Conservation (phyloP, 129 eudicot genomes). For the Chrysanthemum lavandulifolium region DNA sequence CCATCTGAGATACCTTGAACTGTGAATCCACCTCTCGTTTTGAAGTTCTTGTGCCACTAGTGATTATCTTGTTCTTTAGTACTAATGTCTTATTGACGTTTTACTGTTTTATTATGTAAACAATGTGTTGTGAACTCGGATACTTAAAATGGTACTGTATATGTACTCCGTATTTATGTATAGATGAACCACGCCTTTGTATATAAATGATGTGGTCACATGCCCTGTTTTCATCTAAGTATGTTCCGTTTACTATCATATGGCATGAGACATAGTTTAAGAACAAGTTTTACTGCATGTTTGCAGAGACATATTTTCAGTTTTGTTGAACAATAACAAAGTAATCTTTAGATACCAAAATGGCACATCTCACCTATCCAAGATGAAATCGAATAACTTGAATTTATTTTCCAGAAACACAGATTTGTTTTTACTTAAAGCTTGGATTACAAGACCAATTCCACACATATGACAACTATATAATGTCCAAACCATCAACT, state of each 20-base stretch:
- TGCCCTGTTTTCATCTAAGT: not conserved
- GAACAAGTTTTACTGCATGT: not conserved
- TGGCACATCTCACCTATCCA: not conserved
- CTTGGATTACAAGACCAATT: not conserved
- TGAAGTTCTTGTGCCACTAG: slow-evolving; percentile 12
- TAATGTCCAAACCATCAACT: slow-evolving; percentile 3
- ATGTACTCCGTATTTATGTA: not conserved
- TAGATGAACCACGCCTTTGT: not conserved
- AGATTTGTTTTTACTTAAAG: not conserved
- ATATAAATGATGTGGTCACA: not conserved
- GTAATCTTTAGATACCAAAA: not conserved
- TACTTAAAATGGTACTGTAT: not conserved
- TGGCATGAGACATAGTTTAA: slow-evolving; percentile 2
- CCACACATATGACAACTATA: slow-evolving; percentile 19
- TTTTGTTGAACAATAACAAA: not conserved
- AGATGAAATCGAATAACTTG: not conserved
- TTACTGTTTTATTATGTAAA: slow-evolving; percentile 10
- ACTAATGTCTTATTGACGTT: not conserved
- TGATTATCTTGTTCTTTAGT: not conserved
- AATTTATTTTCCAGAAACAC: not conserved
- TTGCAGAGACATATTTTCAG: not conserved
- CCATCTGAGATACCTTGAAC: slow-evolving; percentile 33
- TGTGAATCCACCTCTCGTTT: not conserved
- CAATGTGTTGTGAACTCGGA: slow-evolving; percentile 7
- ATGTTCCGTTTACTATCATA: not conserved